phyloP scores from a whole-genome alignment of 768 basidiomycete genomes.

The Boletus rufocinnamomeus region DNA sequence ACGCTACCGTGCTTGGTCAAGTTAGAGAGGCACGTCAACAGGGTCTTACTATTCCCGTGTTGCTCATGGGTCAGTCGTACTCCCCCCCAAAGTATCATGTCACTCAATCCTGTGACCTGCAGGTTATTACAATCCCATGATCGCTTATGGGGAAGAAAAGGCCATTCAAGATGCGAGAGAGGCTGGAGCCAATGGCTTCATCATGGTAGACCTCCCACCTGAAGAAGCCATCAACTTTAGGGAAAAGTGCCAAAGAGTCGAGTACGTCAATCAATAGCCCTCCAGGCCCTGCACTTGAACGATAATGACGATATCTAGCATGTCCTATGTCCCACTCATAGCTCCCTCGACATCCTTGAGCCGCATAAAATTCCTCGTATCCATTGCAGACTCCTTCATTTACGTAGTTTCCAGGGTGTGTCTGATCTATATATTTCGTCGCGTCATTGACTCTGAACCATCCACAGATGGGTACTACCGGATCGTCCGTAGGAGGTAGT shows the following conservation, averaged over 20 bases:
- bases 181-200: slow-evolving; percentile 96
- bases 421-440: neutral
- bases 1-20: slow-evolving; percentile 68
- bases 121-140: slow-evolving; percentile 98
- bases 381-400: slow-evolving; percentile 96
- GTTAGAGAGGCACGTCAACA: slow-evolving; percentile 77
- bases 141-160: slow-evolving; percentile 94
- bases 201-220: slow-evolving; percentile 96
- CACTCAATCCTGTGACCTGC: neutral
- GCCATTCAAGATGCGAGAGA: slow-evolving; percentile 87
- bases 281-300: neutral
- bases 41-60: slow-evolving; percentile 81
- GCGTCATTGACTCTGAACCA: slow-evolving; percentile 5
- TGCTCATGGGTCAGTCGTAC: slow-evolving; percentile 40
- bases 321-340: slow-evolving; percentile 94
- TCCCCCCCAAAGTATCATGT: neutral
- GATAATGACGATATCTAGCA: slow-evolving; percentile 44
- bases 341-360: slow-evolving; percentile 89
- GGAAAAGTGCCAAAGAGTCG: slow-evolving; percentile 76
- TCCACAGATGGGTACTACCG: slow-evolving; percentile 94
- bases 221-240: slow-evolving; percentile 94
- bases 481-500: slow-evolving; percentile 72
- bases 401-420: slow-evolving; percentile 95
- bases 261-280: slow-evolving; percentile 51
- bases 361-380: slow-evolving; percentile 87